phyloP scores from a whole-genome alignment of 495 filamentous ascomycete genomes.

The Clavariopsis aquatica region DNA sequence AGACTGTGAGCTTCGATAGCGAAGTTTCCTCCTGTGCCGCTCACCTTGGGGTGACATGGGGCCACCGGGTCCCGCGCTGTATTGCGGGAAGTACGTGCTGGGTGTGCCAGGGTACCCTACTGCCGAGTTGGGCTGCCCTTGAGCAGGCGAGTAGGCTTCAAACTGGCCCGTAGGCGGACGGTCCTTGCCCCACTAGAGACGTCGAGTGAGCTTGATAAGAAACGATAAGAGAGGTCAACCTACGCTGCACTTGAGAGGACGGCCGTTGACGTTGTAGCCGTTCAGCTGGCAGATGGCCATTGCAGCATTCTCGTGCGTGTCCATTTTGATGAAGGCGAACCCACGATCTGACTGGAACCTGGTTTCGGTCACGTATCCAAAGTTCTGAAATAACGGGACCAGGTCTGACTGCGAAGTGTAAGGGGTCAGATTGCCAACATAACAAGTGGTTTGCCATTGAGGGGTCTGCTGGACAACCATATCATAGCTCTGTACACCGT shows the following conservation, averaged over 20 bases:
- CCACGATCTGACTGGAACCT: conserved; percentile 97
- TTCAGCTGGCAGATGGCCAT: conserved; percentile 98
- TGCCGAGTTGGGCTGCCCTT: conserved; percentile 60
- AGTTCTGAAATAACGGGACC: conserved; percentile 96
- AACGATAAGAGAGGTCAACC: conserved; percentile 46
- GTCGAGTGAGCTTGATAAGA: background rate
- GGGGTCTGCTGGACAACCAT: conserved; percentile 98
- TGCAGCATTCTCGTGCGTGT: conserved; percentile 94
- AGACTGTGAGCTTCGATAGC: conserved; percentile 22
- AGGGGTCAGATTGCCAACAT: conserved; percentile 95
- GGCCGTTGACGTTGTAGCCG: conserved; percentile 95
- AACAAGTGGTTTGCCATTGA: conserved; percentile 97
- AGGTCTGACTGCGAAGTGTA: conserved; percentile 97
- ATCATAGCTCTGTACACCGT: conserved; percentile 94
- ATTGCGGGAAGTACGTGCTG: conserved; percentile 90
- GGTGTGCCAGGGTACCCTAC: conserved; percentile 64
- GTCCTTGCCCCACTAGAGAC: conserved; percentile 91
- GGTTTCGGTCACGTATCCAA: conserved; percentile 94
- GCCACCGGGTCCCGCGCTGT: conserved; percentile 50
- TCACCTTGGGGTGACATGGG: conserved; percentile 70
- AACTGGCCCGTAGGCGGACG: conserved; percentile 85
- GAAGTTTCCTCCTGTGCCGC: conserved; percentile 34
- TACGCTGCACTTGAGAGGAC: conserved; percentile 98
- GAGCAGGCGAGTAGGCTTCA: conserved; percentile 77
- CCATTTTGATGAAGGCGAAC: conserved; percentile 99